Conservation (phyloP, 1,284 basidiomycete species). For the Austroboletus novae-zelandiae region DNA sequence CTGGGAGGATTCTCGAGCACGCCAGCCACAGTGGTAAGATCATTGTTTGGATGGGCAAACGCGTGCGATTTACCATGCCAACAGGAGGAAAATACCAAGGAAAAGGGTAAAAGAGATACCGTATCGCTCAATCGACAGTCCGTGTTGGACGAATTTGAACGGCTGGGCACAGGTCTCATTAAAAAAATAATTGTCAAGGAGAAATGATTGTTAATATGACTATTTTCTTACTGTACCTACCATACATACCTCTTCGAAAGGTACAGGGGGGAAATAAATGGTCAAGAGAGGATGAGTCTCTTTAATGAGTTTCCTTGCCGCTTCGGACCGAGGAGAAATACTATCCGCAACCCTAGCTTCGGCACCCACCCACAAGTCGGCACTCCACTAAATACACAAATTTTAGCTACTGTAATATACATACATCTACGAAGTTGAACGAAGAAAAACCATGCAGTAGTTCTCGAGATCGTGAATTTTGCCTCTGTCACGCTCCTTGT, state of each 20-base stretch:
- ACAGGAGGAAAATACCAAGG: conserved; percentile 44
- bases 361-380: neutral
- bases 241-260: neutral
- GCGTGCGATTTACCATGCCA: conserved; percentile 16
- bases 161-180: conserved; percentile 76
- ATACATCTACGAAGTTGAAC: neutral
- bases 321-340: conserved; percentile 33
- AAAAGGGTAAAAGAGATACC: conserved; percentile 54
- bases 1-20: conserved; percentile 76
- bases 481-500: neutral
- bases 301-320: conserved; percentile 27
- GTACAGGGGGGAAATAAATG: neutral
- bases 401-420: neutral
- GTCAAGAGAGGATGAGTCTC: conserved; percentile 26
- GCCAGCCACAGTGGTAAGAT: conserved; percentile 44
- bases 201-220: conserved; percentile 1
- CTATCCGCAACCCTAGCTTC: too few relatives aligned
- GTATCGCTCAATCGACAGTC: conserved; percentile 72
- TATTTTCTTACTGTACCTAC: neutral
- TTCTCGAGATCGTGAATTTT: neutral
- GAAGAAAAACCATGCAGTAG: neutral
- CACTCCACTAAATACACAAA: neutral
- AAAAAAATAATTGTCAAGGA: conserved; percentile 42
- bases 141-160: conserved; percentile 75
- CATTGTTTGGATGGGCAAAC: neutral